Percentiles rank a stretch among this genome's conserved stretches.
Conservation (phyloP, 108 stramenopile genomes). For the Nitzschia sp. region DNA sequence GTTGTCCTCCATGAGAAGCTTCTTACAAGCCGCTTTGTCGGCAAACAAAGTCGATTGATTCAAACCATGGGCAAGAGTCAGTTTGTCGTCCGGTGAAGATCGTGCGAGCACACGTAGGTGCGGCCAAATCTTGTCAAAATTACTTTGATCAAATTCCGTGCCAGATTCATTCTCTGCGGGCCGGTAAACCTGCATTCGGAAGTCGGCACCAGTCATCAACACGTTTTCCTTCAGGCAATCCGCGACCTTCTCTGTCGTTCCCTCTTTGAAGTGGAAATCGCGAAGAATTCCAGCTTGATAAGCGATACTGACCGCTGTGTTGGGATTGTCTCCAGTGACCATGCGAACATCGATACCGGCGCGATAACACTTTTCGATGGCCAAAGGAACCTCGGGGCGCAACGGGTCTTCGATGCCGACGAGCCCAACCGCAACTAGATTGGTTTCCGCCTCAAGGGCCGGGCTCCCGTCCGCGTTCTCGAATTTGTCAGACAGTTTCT, state of each 20-base stretch:
- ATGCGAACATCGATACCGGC: slow-evolving; percentile 97
- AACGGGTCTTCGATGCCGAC: slow-evolving; percentile 98
- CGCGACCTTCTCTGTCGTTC: slow-evolving; percentile 60
- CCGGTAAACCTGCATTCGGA: slow-evolving; percentile 63
- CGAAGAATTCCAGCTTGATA: slow-evolving; percentile 81
- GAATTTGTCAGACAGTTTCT: slow-evolving; percentile 41
- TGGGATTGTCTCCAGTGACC: slow-evolving; percentile 96
- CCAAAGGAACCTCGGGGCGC: slow-evolving; percentile 87
- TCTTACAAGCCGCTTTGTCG: slow-evolving; percentile 48
- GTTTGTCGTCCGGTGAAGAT: slow-evolving; percentile 81
- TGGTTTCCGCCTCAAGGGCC: slow-evolving; percentile 67
- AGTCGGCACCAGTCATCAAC: slow-evolving; percentile 81
- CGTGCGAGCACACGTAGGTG: slow-evolving; percentile 77
- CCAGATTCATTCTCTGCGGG: slow-evolving; percentile 37
- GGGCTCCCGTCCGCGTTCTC: slow-evolving; percentile 74
- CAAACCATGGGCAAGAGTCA: slow-evolving; percentile 84
- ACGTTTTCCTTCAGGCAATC: slow-evolving; percentile 74
- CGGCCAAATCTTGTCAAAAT: slow-evolving; percentile 88
- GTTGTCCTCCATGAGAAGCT: slow-evolving; percentile 44
- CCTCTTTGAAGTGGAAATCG: slow-evolving; percentile 64
- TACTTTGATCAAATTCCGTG: slow-evolving; percentile 75
- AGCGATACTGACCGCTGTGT: slow-evolving; percentile 95
- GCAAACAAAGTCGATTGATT: slow-evolving; percentile 81
- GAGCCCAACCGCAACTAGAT: slow-evolving; percentile 71
- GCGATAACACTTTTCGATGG: slow-evolving; percentile 82